Conservation (phyloP, 179 eudicot genomes). For the Beta corolliflora region DNA sequence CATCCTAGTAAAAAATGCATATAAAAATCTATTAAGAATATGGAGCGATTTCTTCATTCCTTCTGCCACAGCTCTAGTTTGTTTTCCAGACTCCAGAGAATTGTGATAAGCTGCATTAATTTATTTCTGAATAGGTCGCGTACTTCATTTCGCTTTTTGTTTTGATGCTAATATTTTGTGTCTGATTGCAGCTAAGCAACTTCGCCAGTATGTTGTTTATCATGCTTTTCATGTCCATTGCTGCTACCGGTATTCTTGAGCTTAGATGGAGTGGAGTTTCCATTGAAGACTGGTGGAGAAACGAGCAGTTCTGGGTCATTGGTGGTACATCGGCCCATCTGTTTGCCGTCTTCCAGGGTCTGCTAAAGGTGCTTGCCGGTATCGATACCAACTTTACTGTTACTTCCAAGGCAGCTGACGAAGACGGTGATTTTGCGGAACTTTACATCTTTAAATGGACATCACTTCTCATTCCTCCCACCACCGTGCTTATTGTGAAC, state of each 20-base stretch:
- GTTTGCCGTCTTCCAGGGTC: constrained; percentile 84
- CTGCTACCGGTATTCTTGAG: constrained; percentile 70
- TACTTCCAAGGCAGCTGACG: constrained; percentile 77
- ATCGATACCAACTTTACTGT: constrained; percentile 88
- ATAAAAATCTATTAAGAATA: neutral
- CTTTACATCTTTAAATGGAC: constrained; percentile 90
- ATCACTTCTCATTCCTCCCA: constrained; percentile 76
- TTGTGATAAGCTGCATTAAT: no score
- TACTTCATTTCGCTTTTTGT: neutral
- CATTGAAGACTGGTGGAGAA: constrained; percentile 92
- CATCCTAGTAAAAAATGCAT: neutral
- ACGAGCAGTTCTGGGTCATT: constrained; percentile 92
- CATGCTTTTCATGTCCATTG: constrained; percentile 71
- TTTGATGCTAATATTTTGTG: neutral
- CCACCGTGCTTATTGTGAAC: constrained; percentile 71
- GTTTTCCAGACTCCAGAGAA: no score
- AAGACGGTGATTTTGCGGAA: constrained; percentile 84
- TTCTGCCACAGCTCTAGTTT: no score
- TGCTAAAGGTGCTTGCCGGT: constrained; percentile 76
- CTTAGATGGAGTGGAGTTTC: constrained; percentile 81
- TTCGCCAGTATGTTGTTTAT: constrained; percentile 72
- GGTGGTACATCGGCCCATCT: constrained; percentile 89
- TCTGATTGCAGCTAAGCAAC: constrained; percentile 66
- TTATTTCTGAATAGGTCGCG: no score
- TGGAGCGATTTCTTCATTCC: neutral